A percentile compares a stretch with the other conserved stretches of the same genome.
Conservation (phyloP, 148 eudicot genomes). For the Spergularia marina region DNA sequence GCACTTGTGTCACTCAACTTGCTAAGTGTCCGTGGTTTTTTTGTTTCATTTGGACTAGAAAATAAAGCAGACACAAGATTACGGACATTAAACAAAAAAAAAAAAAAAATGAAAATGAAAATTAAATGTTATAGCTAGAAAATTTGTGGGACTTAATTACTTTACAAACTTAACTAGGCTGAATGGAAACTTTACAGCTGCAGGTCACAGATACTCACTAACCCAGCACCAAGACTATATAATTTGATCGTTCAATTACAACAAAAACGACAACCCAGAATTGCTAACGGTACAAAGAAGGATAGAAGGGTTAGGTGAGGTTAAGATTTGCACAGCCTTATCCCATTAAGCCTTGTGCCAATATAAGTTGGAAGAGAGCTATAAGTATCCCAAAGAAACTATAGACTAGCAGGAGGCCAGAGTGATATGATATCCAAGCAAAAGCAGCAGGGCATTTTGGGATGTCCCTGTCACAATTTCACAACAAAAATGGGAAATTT, state of each 20-base stretch:
- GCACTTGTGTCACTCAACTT: constrained; percentile 74
- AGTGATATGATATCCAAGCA: too few species aligned
- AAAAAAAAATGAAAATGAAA: background rate
- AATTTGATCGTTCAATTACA: background rate
- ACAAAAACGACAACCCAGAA: constrained; percentile 1
- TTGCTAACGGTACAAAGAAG: background rate
- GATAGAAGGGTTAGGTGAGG: background rate
- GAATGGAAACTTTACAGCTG: background rate
- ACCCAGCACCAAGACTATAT: background rate
- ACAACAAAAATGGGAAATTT: too few species aligned
- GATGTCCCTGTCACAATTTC: too few species aligned
- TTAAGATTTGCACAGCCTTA: background rate
- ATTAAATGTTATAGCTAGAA: background rate
- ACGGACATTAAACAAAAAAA: background rate
- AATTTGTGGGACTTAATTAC: background rate
- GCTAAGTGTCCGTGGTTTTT: constrained; percentile 69
- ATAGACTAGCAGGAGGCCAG: background rate
- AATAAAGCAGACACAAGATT: background rate
- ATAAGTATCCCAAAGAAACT: background rate
- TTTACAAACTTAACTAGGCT: background rate
- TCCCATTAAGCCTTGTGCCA: background rate
- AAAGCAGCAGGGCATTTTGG: too few species aligned
- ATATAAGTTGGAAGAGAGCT: background rate
- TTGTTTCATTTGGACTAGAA: constrained; percentile 86
- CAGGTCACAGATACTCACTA: background rate